Evolutionary conservation across 2,329 filamentous ascomycete species (phyloP).

Genomic region (Cytospora piceicola): DNA sequence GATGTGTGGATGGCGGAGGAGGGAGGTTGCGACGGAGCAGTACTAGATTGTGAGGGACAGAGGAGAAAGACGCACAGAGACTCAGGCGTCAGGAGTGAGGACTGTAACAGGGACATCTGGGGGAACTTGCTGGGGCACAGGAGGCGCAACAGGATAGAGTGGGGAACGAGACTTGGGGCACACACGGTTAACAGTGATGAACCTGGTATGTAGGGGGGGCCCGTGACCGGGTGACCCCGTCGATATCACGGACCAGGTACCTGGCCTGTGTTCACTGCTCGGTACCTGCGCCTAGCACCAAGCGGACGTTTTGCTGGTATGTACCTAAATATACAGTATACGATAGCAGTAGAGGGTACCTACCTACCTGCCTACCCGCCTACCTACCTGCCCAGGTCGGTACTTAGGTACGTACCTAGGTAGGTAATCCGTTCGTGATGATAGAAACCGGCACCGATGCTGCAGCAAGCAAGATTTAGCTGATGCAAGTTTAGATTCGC

Average conservation of each 20-base stretch:
- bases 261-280: too few species aligned
- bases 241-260: too few species aligned
- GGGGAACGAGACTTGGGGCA: background rate
- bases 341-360: too few species aligned
- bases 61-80: constrained; percentile 19
- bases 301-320: too few species aligned
- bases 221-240: too few species aligned
- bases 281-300: too few species aligned
- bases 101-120: background rate
- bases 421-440: background rate
- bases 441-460: background rate
- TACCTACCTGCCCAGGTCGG: too few species aligned
- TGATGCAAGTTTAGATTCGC: background rate
- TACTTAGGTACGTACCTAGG: background rate
- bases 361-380: too few species aligned
- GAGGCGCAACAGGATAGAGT: background rate
- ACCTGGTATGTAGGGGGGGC: too few species aligned
- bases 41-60: constrained; percentile 18
- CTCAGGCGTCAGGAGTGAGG: constrained; percentile 3
- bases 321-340: too few species aligned
- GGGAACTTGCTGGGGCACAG: background rate
- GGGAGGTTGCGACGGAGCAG: constrained; percentile 11
- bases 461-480: background rate
- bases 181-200: too few species aligned
- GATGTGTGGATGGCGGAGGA: constrained; percentile 37